These are phyloP conservation scores for Naganishia vaughanmartiniae DNA, from an alignment of 768 basidiomycete genomes.

Conservation along the genomic window DNA sequence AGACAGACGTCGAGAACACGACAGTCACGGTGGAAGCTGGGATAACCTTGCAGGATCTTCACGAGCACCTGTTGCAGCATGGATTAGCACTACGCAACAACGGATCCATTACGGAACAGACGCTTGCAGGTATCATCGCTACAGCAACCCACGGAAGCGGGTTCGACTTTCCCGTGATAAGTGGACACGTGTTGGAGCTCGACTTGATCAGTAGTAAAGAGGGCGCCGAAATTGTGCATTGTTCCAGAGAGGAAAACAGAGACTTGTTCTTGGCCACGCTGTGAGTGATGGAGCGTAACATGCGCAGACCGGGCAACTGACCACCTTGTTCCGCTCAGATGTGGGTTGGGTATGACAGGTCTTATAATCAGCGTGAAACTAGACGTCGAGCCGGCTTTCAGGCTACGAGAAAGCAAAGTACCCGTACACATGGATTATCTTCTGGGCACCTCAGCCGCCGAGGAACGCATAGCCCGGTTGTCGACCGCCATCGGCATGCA, in stretches of 20 bases:
- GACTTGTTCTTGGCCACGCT: slow-evolving; percentile 86
- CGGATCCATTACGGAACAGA: slow-evolving; percentile 95
- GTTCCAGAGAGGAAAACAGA: slow-evolving; percentile 55
- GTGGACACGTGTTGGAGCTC: slow-evolving; percentile 16
- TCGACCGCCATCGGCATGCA: neutral
- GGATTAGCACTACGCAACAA: slow-evolving; percentile 84
- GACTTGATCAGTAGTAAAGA: slow-evolving; percentile 15
- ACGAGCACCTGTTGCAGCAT: slow-evolving; percentile 63
- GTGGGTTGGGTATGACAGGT: slow-evolving; percentile 86
- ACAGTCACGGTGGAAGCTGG: slow-evolving; percentile 43
- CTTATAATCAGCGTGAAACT: slow-evolving; percentile 69
- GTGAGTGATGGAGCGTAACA: neutral
- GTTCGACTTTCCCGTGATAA: slow-evolving; percentile 68
- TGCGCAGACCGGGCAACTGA: neutral
- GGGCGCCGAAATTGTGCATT: slow-evolving; percentile 22
- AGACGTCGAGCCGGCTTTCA: slow-evolving; percentile 76
- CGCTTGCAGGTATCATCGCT: slow-evolving; percentile 83
- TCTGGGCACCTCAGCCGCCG: slow-evolving; percentile 57
- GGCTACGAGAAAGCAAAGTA: slow-evolving; percentile 69
- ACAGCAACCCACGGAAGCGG: slow-evolving; percentile 96
- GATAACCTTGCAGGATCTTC: slow-evolving; percentile 67
- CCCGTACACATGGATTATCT: slow-evolving; percentile 59
- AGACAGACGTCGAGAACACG: slow-evolving; percentile 40
- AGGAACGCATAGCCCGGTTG: slow-evolving; percentile 6
- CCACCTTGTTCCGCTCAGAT: slow-evolving; percentile 46